Conservation (phyloP, 371 early-diverging fungal species). For the Mycotypha africana region DNA sequence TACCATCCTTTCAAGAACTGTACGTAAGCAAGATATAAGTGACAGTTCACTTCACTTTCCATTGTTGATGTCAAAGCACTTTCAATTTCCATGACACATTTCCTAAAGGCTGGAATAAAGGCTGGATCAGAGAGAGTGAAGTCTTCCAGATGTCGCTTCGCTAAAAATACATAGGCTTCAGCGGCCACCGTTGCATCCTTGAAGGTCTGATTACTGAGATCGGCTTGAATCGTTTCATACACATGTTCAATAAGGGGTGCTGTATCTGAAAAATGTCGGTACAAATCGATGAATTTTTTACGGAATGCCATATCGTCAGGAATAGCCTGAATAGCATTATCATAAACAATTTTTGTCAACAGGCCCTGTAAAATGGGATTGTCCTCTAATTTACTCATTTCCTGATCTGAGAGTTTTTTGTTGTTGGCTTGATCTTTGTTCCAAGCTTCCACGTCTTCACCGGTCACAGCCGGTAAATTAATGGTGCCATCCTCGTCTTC, state of each 20-base stretch:
- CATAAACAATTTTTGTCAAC: conserved; percentile 76
- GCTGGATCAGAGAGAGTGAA: conserved; percentile 33
- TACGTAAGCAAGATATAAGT: conserved; percentile 60
- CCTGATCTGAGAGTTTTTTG: conserved; percentile 32
- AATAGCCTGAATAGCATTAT: conserved; percentile 80
- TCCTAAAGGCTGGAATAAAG: conserved; percentile 54
- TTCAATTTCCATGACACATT: conserved; percentile 47
- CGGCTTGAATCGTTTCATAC: conserved; percentile 54
- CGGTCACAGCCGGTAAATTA: conserved; percentile 54
- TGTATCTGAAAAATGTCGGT: conserved; percentile 50
- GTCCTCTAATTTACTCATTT: conserved; percentile 41
- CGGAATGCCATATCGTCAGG: conserved; percentile 74
- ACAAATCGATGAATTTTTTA: conserved; percentile 65
- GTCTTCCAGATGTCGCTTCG: conserved; percentile 41
- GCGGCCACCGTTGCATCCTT: too few relatives aligned
- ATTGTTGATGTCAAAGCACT: conserved; percentile 27
- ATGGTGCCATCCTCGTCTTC: conserved; percentile 38
- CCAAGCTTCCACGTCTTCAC: conserved; percentile 44
- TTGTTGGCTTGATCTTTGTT: conserved; percentile 35
- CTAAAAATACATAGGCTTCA: conserved; percentile 58
- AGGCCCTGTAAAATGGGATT: conserved; percentile 76
- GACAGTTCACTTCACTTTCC: conserved; percentile 19
- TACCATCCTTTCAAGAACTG: conserved; percentile 54
- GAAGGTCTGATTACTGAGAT: conserved; percentile 56
- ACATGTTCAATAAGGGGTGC: conserved; percentile 31